A percentile compares a stretch with the other conserved stretches of the same genome.
phyloP scores from a whole-genome alignment of 768 basidiomycete species.

The Agaricus sinodeliciosus region DNA sequence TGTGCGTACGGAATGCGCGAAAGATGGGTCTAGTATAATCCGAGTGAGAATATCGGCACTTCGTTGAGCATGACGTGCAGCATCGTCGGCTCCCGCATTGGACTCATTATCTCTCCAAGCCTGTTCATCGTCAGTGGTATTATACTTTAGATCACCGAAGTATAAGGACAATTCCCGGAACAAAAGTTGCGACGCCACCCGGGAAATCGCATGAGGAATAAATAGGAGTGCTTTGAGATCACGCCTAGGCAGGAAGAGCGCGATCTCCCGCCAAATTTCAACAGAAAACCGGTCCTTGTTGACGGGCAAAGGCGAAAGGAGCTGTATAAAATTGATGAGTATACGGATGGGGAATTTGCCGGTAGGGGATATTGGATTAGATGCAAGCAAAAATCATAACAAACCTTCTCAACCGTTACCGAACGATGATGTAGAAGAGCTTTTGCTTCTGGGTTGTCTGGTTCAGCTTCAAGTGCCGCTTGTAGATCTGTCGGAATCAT shows the following conservation, averaged over 20 bases:
- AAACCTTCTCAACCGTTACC: slow-evolving; percentile 52
- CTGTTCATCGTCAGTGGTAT: slow-evolving; percentile 13
- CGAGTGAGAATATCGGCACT: slow-evolving; percentile 67
- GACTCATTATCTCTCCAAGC: slow-evolving; percentile 11
- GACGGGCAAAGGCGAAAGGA: slow-evolving; percentile 28
- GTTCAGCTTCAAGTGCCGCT: slow-evolving; percentile 56
- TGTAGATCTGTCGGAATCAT: slow-evolving; percentile 45
- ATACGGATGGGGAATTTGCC: not conserved
- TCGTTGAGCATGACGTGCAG: slow-evolving; percentile 51
- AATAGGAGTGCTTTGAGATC: slow-evolving; percentile 61
- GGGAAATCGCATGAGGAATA: slow-evolving; percentile 60
- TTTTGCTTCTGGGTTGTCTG: slow-evolving; percentile 65
- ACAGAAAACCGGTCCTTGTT: slow-evolving; percentile 51
- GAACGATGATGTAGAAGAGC: slow-evolving; percentile 49
- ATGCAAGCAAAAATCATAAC: slow-evolving; percentile 5
- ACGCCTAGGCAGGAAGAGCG: slow-evolving; percentile 49
- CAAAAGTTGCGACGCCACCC: slow-evolving; percentile 60
- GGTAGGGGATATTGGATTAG: too few species aligned
- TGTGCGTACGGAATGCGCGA: slow-evolving; percentile 51
- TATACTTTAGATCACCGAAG: slow-evolving; percentile 34
- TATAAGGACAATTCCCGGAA: slow-evolving; percentile 62
- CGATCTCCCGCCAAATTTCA: slow-evolving; percentile 71
- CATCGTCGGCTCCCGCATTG: slow-evolving; percentile 24
- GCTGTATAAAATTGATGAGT: slow-evolving; percentile 16
- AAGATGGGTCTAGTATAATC: slow-evolving; percentile 53